Base-by-base conservation (phyloP, 1,284 basidiomycete genomes). In the Takashimella tepidaria region DNA sequence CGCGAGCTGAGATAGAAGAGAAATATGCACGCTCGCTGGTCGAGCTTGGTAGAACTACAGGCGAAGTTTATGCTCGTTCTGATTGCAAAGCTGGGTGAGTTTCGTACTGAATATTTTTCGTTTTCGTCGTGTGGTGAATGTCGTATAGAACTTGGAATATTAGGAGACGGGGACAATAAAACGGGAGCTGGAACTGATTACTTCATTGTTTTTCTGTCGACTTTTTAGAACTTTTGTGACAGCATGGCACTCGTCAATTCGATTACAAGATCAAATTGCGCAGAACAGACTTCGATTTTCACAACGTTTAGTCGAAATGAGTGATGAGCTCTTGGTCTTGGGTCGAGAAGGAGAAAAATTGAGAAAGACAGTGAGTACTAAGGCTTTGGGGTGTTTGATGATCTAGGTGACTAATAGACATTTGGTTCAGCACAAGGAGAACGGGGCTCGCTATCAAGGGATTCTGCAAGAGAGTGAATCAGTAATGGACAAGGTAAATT, bases 81-180 rank as follows among this genome's bases (percentile, higher is more conserved):
- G 95, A 98, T 51, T 92, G 89, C 57, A 98, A 97, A 77, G 92
- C 93, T 48, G 95, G 95, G 88, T 93, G 69, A 64, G 81, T 65
- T 2, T n/a, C 8, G 8, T 37, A 16, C 31, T 8, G 31, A 37
- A 8, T 37, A 37, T 8, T n/a, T n/a, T n/a, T n/a, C 46, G 40
- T 21, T 16, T n/a, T 37, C 26, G 12, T n/a, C 31, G 37, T 19
- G 20, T 27, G 37, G 4, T 19, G 16, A 31, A 50, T 50, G 21
- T 50, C 42, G 16, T 1, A 40, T n/a, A 8, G 25, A n/a, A n/a
- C 12, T 41, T 6, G 27, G 25, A 20, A 13, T 20, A 11, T 45
- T 21, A 47, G 25, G 27, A 37, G 45, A 27, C n/a, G n/a, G 19
- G 23, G 24, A 25, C 27, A 5, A 6, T 26, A 12, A 20, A 47